Percentiles rank a stretch among this genome's conserved stretches.
Evolutionary conservation across 441 rosid genomes (phyloP).

Genomic region (Jatropha multifida): DNA sequence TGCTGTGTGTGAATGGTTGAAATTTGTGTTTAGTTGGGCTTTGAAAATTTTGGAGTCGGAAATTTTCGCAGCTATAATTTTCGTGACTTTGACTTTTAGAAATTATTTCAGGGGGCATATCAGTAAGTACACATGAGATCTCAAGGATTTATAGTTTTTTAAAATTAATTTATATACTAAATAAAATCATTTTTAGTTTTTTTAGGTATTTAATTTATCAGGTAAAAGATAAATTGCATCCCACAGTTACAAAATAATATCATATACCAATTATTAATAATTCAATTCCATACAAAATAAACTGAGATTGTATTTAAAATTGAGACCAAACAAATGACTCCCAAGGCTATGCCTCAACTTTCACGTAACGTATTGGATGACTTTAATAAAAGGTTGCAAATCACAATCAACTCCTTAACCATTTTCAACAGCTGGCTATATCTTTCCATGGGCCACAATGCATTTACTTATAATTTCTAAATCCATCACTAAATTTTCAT

Average conservation of each 20-base stretch:
- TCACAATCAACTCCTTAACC: neutral
- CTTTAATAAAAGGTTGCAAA: neutral
- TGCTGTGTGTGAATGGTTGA: neutral
- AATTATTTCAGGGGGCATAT: neutral
- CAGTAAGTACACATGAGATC: too few species aligned
- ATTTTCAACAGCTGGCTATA: neutral
- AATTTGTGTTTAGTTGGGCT: neutral
- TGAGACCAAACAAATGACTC: too few species aligned
- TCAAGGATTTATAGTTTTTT: too few species aligned
- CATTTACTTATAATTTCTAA: slow-evolving; percentile 4
- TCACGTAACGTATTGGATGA: neutral
- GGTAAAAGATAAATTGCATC: too few species aligned
- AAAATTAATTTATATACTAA: too few species aligned
- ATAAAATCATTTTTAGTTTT: too few species aligned
- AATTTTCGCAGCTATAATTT: neutral
- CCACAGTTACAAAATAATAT: too few species aligned
- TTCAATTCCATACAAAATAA: too few species aligned
- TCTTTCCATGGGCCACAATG: slow-evolving; percentile 11
- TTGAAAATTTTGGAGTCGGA: neutral
- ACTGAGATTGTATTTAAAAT: too few species aligned
- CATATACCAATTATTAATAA: too few species aligned
- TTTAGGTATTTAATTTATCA: too few species aligned
- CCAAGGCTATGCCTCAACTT: neutral
- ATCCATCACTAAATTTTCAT: too few species aligned
- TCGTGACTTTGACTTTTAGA: slow-evolving; percentile 1